phyloP scores from a whole-genome alignment of 1,284 basidiomycete genomes.

The Melanopsichium pennsylvanicum region DNA sequence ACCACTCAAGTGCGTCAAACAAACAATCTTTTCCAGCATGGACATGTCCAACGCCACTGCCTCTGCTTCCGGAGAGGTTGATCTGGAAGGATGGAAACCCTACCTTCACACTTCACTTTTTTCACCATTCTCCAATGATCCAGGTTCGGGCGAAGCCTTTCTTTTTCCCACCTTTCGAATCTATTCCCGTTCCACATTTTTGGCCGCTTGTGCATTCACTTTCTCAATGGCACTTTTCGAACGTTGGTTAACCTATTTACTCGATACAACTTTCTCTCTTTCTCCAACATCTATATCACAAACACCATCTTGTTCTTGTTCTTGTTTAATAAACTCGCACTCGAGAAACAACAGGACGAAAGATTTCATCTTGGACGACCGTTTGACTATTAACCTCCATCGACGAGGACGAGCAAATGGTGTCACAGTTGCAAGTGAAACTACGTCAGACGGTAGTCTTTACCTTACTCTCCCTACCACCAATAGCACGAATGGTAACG shows the following conservation, averaged over 20 bases:
- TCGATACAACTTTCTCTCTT: conserved; percentile 6
- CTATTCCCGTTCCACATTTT: conserved; percentile 12
- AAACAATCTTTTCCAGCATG: conserved; percentile 11
- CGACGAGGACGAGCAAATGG: too few relatives aligned
- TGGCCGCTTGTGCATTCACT: conserved; percentile 12
- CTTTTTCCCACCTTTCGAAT: conserved; percentile 32
- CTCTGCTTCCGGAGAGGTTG: background rate
- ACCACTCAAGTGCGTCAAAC: too few relatives aligned
- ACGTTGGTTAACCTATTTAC: background rate
- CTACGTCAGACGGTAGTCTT: too few relatives aligned
- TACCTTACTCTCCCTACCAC: too few relatives aligned
- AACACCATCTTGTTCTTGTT: background rate
- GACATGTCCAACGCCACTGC: conserved; percentile 11
- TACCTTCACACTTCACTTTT: conserved; percentile 40
- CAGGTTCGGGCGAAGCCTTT: conserved; percentile 16
- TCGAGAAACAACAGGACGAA: too few relatives aligned
- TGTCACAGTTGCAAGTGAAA: too few relatives aligned
- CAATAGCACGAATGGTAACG: too few relatives aligned
- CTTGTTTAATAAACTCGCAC: background rate
- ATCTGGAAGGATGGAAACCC: conserved; percentile 33
- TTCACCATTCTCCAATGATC: background rate
- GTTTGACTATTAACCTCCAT: too few relatives aligned
- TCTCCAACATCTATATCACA: too few relatives aligned
- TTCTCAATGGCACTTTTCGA: conserved; percentile 14
- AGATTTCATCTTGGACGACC: too few relatives aligned